A percentile compares a stretch with the other conserved stretches of the same genome.
Conservation (phyloP, 768 basidiomycete species). For the Suillus occidentalis region DNA sequence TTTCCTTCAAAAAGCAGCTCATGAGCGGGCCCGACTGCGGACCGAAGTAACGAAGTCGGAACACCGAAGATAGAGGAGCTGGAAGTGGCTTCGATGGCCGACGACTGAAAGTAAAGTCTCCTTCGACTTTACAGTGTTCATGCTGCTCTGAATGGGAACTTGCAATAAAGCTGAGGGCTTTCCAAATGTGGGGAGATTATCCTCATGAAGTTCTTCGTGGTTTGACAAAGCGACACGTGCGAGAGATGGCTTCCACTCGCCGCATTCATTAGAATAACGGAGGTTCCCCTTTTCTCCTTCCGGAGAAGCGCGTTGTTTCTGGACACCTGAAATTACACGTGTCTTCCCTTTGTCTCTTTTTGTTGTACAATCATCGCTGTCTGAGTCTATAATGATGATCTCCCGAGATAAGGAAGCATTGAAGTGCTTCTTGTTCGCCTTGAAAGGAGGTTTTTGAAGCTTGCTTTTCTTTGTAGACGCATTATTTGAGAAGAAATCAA, state of each 20-base stretch:
- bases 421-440: constrained; percentile 10
- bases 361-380: constrained; percentile 41
- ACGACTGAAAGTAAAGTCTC: not conserved
- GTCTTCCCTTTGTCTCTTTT: constrained; percentile 1
- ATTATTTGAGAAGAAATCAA: constrained; percentile 43
- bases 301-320: not conserved
- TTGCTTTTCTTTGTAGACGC: constrained; percentile 24
- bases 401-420: constrained; percentile 29
- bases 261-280: not conserved
- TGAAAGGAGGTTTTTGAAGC: constrained; percentile 7
- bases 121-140: not conserved
- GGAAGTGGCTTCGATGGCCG: constrained; percentile 1
- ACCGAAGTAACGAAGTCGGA: constrained; percentile 18
- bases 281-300: not conserved
- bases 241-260: not conserved
- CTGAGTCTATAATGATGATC: constrained; percentile 65
- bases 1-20: not conserved
- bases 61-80: constrained; percentile 18
- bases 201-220: not conserved
- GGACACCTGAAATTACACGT: not conserved
- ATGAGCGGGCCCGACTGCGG: not conserved
- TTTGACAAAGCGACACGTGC: not conserved
- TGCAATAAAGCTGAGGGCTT: constrained; percentile 27
- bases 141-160: not conserved
- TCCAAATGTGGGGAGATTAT: constrained; percentile 20